Conservation (phyloP, 2,329 filamentous ascomycete species). For the Ophiostoma sp. region DNA sequence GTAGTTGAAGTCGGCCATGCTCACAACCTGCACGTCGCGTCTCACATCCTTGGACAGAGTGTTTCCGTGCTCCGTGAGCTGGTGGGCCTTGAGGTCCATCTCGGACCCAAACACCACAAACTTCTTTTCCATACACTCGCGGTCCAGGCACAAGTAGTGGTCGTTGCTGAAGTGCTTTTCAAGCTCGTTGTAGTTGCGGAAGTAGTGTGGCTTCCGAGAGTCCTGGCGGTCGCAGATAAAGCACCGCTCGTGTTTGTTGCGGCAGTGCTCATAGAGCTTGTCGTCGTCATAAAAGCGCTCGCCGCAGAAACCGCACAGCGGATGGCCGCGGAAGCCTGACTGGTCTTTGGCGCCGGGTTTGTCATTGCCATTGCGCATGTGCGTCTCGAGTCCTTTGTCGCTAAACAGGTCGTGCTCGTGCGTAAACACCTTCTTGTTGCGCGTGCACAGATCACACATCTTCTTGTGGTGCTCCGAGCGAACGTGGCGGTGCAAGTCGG, state of each 20-base stretch:
- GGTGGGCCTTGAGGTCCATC: conserved; percentile 90
- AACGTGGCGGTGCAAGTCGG: conserved; percentile 65
- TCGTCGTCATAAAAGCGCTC: conserved; percentile 93
- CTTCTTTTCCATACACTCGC: conserved; percentile 91
- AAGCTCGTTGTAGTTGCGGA: conserved; percentile 77
- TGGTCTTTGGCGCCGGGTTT: conserved; percentile 84
- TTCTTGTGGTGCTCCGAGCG: conserved; percentile 74
- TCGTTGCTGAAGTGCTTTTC: conserved; percentile 83
- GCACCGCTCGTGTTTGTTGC: conserved; percentile 89
- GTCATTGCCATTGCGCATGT: conserved; percentile 88
- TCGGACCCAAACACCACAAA: conserved; percentile 95
- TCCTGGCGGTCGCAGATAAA: conserved; percentile 79
- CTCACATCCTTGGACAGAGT: conserved; percentile 76
- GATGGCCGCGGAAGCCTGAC: conserved; percentile 93
- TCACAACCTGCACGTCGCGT: conserved; percentile 76
- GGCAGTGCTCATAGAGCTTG: conserved; percentile 88
- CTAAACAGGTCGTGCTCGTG: conserved; percentile 95
- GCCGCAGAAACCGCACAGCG: conserved; percentile 87
- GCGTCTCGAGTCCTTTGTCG: conserved; percentile 69
- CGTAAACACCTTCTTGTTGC: conserved; percentile 97
- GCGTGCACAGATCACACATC: conserved; percentile 84
- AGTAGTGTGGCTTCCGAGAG: conserved; percentile 77
- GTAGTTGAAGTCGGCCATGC: conserved; percentile 80
- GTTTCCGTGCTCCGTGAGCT: conserved; percentile 74
- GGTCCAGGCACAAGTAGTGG: conserved; percentile 78